Base-by-base conservation (phyloP, 257 asterid species). In the Plectranthus barbatus region DNA sequence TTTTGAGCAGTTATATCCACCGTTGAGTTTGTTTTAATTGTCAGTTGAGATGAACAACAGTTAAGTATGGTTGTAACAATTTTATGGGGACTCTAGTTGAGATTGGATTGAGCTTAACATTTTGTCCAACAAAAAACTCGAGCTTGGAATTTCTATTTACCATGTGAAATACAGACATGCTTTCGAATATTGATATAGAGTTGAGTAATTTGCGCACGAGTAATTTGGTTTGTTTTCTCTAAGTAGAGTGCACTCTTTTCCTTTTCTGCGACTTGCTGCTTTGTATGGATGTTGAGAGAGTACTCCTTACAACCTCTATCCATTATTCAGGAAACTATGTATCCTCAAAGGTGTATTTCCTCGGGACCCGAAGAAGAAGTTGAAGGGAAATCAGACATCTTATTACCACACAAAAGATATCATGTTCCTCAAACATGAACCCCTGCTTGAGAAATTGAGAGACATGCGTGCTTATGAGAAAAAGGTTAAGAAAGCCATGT, bases 311-410 rank as follows among this genome's bases (percentile, higher is more conserved):
- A 29, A 48, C 9, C 14, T 14, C 1, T 10, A 5, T 24, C 49
- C 72, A 73, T 4, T 13, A 5, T 24, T 42, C 74, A 81, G 87
- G 75, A 76, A 72, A 73, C 63, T 81, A 73, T 79, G 78, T 60
- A 93, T 93, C 74, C 86, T 87, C 72, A 90, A 90, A 72, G 99
- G 99, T 41, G 79, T 90, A 10, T 87, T 78, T 60, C 97, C 99
- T 24, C 95, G 99, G 58, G 99, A 82, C 60, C 99, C 97, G 11
- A 93, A 82, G 94, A 90, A 87, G 90, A 93, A 93, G 94, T 82
- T 87, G 81, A 90, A 90, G 78, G 99, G 99, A 66, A 83, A 83
- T 69, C 99, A 93, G 73, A 96, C 87, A 69, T 84, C 99, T 5
- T 93, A 93, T 47, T 90, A 93, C 80, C 99, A 93, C 76, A 50